Conservation (phyloP, 257 asterid species). For the Solanum peruvianum region DNA sequence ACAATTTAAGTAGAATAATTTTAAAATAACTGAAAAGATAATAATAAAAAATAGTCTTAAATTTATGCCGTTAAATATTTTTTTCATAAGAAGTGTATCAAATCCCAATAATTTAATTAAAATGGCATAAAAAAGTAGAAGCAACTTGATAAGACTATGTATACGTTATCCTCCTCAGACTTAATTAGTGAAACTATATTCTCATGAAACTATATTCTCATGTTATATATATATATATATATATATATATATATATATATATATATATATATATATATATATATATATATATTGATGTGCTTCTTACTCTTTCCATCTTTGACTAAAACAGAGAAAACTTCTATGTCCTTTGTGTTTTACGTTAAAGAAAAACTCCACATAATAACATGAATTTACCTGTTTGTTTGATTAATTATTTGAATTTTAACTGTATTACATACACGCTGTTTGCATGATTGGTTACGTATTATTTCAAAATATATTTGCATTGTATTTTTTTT, state of each 20-base stretch:
- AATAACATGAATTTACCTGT: not conserved
- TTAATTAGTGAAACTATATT: not conserved
- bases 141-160: too few species aligned
- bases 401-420: too few species aligned
- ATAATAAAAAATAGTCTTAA: not conserved
- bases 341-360: not conserved
- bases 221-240: too few species aligned
- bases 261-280: too few species aligned
- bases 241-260: too few species aligned
- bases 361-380: not conserved
- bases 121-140: too few species aligned
- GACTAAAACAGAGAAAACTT: not conserved
- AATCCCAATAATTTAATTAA: too few species aligned
- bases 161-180: not conserved
- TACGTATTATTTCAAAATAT: too few species aligned
- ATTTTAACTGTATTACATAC: too few species aligned
- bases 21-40: not conserved
- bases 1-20: not conserved
- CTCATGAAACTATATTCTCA: too few species aligned
- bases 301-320: not conserved
- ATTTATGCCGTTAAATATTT: not conserved
- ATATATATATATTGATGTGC: not conserved
- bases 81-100: too few species aligned
- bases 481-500: too few species aligned
- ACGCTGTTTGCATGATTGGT: not conserved